These are phyloP conservation scores for Amylostereum chailletii DNA, from an alignment of 1,284 basidiomycete genomes.

Conservation along the genomic window DNA sequence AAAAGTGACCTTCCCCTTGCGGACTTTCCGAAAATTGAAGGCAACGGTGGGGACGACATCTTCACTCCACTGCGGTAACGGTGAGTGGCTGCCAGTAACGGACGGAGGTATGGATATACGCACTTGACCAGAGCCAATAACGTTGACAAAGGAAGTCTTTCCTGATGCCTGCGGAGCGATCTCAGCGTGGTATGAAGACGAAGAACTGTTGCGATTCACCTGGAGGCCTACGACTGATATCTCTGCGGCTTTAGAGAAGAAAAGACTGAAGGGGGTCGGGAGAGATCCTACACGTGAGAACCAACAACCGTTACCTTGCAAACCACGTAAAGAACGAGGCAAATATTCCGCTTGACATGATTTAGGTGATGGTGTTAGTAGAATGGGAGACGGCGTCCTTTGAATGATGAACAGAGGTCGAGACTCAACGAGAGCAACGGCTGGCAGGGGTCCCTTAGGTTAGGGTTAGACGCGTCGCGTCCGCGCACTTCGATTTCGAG, in stretches of 20 bases:
- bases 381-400: too few species aligned
- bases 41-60: conserved; percentile 92
- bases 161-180: conserved; percentile 69
- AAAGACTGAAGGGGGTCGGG: conserved; percentile 33
- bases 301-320: background rate
- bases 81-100: background rate
- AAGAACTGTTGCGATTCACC: conserved; percentile 29
- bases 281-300: too few species aligned
- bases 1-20: conserved; percentile 84
- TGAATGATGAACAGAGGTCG: too few species aligned
- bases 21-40: conserved; percentile 80
- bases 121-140: conserved; percentile 81
- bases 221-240: conserved; percentile 92
- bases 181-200: background rate
- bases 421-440: too few species aligned
- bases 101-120: conserved; percentile 11
- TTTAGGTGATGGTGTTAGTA: too few species aligned
- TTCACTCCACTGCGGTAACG: conserved; percentile 65
- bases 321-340: background rate
- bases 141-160: conserved; percentile 91
- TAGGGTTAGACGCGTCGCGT: too few species aligned
- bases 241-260: conserved; percentile 90
- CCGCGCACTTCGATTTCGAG: too few species aligned
- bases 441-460: too few species aligned
- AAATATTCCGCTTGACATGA: background rate